These are phyloP conservation scores for Monosporascus sp. DNA, from an alignment of 2,329 filamentous ascomycete genomes.

Conservation along the genomic window DNA sequence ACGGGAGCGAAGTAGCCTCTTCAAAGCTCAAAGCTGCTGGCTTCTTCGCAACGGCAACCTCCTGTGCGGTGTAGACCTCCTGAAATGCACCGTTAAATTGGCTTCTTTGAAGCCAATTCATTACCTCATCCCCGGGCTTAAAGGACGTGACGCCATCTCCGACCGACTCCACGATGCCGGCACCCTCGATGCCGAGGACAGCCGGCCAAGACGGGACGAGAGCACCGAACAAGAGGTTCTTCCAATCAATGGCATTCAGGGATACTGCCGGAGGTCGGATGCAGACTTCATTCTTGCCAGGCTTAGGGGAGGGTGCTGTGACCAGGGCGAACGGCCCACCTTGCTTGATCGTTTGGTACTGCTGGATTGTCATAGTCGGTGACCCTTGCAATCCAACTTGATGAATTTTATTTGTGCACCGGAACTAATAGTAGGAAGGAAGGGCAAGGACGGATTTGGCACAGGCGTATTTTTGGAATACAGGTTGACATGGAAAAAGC, in stretches of 20 bases:
- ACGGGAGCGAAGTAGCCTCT: slow-evolving; percentile 27
- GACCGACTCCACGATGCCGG: slow-evolving; percentile 29
- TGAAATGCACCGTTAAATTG: slow-evolving; percentile 20
- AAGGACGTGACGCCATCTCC: slow-evolving; percentile 23
- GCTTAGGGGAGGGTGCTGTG: slow-evolving; percentile 16
- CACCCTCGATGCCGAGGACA: slow-evolving; percentile 29
- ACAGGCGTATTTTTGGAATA: too few species aligned
- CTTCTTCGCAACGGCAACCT: slow-evolving; percentile 20
- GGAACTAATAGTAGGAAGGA: too few species aligned
- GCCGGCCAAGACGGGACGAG: slow-evolving; percentile 25
- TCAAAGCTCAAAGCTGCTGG: slow-evolving; percentile 23
- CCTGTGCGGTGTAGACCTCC: slow-evolving; percentile 18
- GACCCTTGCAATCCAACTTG: too few species aligned
- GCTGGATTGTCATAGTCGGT: slow-evolving; percentile 7
- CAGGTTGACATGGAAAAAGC: too few species aligned
- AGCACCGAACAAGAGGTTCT: slow-evolving; percentile 24
- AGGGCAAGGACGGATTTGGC: too few species aligned
- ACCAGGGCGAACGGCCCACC: slow-evolving; percentile 11
- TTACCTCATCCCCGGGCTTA: slow-evolving; percentile 26
- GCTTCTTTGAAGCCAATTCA: slow-evolving; percentile 8
- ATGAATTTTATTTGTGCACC: too few species aligned
- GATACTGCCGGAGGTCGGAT: slow-evolving; percentile 28
- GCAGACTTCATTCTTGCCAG: slow-evolving; percentile 22
- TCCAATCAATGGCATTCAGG: slow-evolving; percentile 30
- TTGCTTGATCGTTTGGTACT: slow-evolving; percentile 7